Evolutionary conservation across 2,329 filamentous ascomycete genomes (phyloP).

Genomic region (Penicillium verrucosum): DNA sequence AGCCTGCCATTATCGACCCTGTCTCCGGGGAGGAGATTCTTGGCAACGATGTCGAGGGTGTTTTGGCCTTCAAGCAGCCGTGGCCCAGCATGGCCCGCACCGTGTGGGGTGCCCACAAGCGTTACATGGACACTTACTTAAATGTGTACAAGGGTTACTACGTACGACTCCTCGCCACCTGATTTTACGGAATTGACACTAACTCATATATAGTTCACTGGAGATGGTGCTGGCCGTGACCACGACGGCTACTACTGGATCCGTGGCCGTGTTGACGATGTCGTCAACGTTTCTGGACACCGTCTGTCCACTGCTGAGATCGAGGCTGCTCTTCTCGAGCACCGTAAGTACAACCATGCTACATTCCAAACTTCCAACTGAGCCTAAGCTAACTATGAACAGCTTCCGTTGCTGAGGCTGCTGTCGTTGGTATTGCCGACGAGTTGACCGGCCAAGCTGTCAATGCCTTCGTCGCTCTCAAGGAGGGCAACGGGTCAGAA

Average conservation of each 20-base stretch:
- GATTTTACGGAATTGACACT: not conserved
- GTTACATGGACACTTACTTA: constrained; percentile 98
- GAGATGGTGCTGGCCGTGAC: constrained; percentile 89
- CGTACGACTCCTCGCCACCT: constrained; percentile 53
- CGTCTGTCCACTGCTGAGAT: constrained; percentile 96
- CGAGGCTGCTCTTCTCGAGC: constrained; percentile 92
- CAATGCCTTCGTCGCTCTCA: constrained; percentile 92
- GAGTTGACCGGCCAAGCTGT: constrained; percentile 96
- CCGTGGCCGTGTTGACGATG: constrained; percentile 94
- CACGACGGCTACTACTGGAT: constrained; percentile 99
- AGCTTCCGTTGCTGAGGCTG: constrained; percentile 75
- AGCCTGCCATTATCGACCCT: constrained; percentile 95
- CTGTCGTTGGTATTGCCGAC: constrained; percentile 88
- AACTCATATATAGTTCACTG: constrained; percentile 45
- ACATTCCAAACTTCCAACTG: not conserved
- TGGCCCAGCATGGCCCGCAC: constrained; percentile 99
- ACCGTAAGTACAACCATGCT: constrained; percentile 51
- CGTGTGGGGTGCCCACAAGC: constrained; percentile 95
- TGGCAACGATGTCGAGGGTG: constrained; percentile 96
- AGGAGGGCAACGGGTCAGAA: constrained; percentile 74
- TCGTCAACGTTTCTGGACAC: constrained; percentile 96
- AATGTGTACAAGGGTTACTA: constrained; percentile 99
- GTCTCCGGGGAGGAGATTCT: constrained; percentile 89
- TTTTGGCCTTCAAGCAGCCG: constrained; percentile 92
- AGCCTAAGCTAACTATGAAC: constrained; percentile 17